Conservation (phyloP, 805 yeast genomes). For the Metschnikowia lochheadii region DNA sequence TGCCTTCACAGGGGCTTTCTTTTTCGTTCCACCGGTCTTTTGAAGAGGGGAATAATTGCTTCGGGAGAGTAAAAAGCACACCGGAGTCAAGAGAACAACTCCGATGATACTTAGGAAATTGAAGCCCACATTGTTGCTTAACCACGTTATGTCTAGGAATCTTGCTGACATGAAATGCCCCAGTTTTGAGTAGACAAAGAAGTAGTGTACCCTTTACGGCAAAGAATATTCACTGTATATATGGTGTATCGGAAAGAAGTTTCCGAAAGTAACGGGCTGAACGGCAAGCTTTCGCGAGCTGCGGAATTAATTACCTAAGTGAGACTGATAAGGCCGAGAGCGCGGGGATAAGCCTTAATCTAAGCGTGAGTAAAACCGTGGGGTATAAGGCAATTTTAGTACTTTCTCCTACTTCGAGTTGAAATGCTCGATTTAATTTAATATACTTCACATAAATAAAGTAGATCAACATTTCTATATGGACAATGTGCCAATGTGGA, state of each 20-base stretch:
- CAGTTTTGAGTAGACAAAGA: not conserved
- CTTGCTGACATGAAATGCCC: slow-evolving; percentile 1
- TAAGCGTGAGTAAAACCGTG: not conserved
- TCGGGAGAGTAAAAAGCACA: not conserved
- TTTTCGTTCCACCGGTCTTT: not conserved
- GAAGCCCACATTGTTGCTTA: not conserved
- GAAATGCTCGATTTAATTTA: too few relatives aligned
- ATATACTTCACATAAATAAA: too few relatives aligned
- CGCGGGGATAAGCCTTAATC: not conserved
- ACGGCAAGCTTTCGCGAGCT: not conserved
- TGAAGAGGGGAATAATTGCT: not conserved
- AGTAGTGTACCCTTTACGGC: not conserved
- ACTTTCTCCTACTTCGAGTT: too few relatives aligned
- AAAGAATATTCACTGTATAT: not conserved
- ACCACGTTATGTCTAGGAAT: not conserved
- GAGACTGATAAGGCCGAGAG: not conserved
- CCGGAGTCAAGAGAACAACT: not conserved
- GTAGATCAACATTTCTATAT: too few relatives aligned
- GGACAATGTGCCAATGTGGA: too few relatives aligned
- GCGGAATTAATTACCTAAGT: not conserved
- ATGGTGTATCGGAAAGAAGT: not conserved
- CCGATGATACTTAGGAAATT: not conserved
- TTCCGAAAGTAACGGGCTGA: not conserved
- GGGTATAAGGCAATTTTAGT: not conserved
- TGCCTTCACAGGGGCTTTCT: not conserved